phyloP scores from a whole-genome alignment of 768 basidiomycete genomes.

The Phlebiopsis flavidoalba region DNA sequence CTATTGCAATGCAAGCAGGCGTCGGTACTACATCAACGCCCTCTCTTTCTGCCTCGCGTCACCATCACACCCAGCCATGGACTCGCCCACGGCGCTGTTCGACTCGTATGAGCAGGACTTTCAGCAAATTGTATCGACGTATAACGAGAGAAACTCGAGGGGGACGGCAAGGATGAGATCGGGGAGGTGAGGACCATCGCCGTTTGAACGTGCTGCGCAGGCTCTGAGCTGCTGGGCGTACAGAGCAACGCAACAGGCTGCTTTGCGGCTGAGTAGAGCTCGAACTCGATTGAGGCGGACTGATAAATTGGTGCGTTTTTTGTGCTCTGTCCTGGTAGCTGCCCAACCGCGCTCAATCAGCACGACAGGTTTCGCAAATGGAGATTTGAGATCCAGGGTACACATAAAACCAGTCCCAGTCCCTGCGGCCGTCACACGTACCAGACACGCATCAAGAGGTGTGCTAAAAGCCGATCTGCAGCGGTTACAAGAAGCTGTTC shows the following conservation, averaged over 20 bases:
- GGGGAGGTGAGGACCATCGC: slow-evolving; percentile 50
- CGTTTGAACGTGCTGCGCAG: background rate
- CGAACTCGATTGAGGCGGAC: slow-evolving; percentile 97
- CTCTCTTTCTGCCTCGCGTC: background rate
- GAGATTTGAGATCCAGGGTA: slow-evolving; percentile 97
- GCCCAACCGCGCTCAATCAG: background rate
- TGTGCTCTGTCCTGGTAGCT: background rate
- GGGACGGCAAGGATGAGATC: slow-evolving; percentile 57
- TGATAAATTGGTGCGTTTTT: slow-evolving; percentile 78
- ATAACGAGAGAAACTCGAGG: slow-evolving; percentile 76
- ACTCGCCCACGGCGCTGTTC: slow-evolving; percentile 82
- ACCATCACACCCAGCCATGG: slow-evolving; percentile 42
- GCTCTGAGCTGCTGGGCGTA: background rate
- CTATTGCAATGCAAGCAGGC: background rate
- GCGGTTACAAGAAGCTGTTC: slow-evolving; percentile 76
- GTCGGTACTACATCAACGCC: background rate
- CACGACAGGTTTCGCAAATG: slow-evolving; percentile 89
- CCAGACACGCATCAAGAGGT: slow-evolving; percentile 65
- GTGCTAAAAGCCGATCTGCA: slow-evolving; percentile 72
- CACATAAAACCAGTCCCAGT: slow-evolving; percentile 87
- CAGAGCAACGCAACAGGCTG: slow-evolving; percentile 81
- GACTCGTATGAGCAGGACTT: slow-evolving; percentile 94
- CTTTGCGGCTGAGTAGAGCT: slow-evolving; percentile 83
- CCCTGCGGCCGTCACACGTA: slow-evolving; percentile 75
- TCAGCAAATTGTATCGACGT: slow-evolving; percentile 68